Evolutionary conservation across 139 green algal species (phyloP).

Genomic region (Micromonas pusilla): DNA sequence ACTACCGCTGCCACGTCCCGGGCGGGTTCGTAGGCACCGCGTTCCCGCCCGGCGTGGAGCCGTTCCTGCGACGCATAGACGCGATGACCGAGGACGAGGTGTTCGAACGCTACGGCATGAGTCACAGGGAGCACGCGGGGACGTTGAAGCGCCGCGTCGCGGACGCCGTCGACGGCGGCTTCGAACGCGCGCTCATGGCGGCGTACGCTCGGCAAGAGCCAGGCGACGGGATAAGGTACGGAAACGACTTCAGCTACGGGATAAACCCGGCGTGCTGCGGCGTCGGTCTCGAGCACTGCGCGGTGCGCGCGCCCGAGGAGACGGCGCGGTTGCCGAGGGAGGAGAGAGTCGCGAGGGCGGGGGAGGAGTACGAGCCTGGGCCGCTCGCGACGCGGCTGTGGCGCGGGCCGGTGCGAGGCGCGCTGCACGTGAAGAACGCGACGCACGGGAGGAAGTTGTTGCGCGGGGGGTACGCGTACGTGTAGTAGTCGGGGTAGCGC

Average conservation of each 20-base stretch:
- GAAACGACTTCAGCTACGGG: neutral
- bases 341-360: too few relatives aligned
- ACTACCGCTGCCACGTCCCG: constrained; percentile 21
- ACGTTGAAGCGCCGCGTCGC: neutral
- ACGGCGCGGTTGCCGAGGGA: neutral
- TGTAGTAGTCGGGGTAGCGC: too few relatives aligned
- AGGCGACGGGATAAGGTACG: constrained; percentile 1
- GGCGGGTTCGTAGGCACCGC: constrained; percentile 2
- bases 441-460: too few relatives aligned
- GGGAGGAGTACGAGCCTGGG: too few relatives aligned
- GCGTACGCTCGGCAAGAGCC: neutral
- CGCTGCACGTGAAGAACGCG: neutral
- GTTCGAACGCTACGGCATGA: constrained; percentile 11
- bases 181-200: constrained; percentile 7
- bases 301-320: neutral
- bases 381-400: neutral
- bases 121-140: neutral
- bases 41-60: neutral
- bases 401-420: neutral
- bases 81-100: constrained; percentile 8
- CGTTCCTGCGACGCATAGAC: constrained; percentile 5
- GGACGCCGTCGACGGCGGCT: constrained; percentile 7
- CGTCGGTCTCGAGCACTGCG: neutral
- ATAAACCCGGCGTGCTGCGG: constrained; percentile 21
- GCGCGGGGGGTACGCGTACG: too few relatives aligned